Evolutionary conservation across 2,329 filamentous ascomycete species (phyloP).

Genomic region (Fusarium poae): DNA sequence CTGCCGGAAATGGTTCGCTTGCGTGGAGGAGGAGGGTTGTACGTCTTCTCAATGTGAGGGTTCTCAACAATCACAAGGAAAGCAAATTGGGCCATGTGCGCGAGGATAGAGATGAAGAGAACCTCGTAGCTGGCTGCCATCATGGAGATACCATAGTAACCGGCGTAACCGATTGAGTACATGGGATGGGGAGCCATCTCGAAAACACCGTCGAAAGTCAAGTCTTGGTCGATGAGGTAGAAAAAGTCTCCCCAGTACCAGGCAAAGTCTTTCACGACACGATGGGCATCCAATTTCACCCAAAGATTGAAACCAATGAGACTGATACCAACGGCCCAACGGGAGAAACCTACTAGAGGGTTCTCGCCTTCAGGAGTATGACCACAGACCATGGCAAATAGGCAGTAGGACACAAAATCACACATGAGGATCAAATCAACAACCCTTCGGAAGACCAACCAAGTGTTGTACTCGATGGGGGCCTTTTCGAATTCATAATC

Average conservation of each 20-base stretch:
- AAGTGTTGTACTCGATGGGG: constrained; percentile 98
- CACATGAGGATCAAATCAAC: constrained; percentile 99
- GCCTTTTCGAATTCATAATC: constrained; percentile 95
- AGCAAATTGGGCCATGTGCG: constrained; percentile 92
- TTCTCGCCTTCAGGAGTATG: constrained; percentile 80
- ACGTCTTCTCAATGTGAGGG: constrained; percentile 97
- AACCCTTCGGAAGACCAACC: constrained; percentile 94
- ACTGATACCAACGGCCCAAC: constrained; percentile 82
- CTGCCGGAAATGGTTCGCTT: constrained; percentile 60
- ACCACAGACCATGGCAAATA: constrained; percentile 92
- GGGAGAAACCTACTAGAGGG: constrained; percentile 73
- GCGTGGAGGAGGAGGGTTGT: constrained; percentile 88
- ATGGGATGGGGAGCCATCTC: constrained; percentile 99
- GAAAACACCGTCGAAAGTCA: constrained; percentile 98
- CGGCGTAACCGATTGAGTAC: constrained; percentile 98
- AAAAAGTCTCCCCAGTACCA: constrained; percentile 99
- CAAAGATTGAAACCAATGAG: constrained; percentile 95
- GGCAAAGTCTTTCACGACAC: constrained; percentile 98
- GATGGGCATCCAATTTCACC: constrained; percentile 97
- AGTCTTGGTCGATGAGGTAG: constrained; percentile 95
- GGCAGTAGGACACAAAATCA: constrained; percentile 96
- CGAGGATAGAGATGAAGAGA: constrained; percentile 94
- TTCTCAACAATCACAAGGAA: constrained; percentile 95
- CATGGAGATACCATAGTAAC: constrained; percentile 97
- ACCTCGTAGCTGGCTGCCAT: constrained; percentile 99